Evolutionary conservation across 192 early-diverging fungal species (phyloP), one percentile per base, ranked within the genome.

Genomic region (Backusella tuberculispora): DNA sequence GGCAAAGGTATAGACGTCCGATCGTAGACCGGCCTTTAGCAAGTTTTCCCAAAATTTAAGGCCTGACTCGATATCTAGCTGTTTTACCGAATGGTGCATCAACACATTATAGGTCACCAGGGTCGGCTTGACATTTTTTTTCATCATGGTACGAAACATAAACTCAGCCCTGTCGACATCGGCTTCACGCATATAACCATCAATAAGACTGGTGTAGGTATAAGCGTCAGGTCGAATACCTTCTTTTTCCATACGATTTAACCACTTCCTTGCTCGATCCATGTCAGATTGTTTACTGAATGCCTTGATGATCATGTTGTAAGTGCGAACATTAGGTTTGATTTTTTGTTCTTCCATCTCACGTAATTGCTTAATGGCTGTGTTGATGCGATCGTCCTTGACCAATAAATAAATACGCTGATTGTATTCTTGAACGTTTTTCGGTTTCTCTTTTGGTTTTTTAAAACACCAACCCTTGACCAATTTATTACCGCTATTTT

Each of bases 81-180:
- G 74, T 26, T 60, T 24, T 4, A 71, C 65, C 13, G 77, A 74
- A 63, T 85, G 77, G 21, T 78, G 67, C 74, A 85, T 81, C 42
- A 85, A 50, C 8, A 75, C 66, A 60, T 85, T 85, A 71, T 83
- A 85, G 14, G 77, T 83, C 5, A 74, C 80, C 2, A 80, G 42
- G 43, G 73, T 79, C 15, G 84, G 84, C 44, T 81, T 19, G 26
- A 83, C 75, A 5, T 63, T 34, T 1, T 53, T 45, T 12, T 50
- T 21, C 66, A 78, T 81, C 84, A 85, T 85, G 4, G 26, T 21
- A 19, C 71, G 14, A 65, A 83, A 83, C 56, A 76, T 53, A 41
- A 38, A n/a, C 44, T 85, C 82, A 8, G 75, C 75, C 19, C 74
- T 50, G 46, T 77, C 78, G 6, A 81, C 47, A 63, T 78, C 17